Evolutionary conservation across 441 rosid species (phyloP).

Genomic region (Kokia cookei): DNA sequence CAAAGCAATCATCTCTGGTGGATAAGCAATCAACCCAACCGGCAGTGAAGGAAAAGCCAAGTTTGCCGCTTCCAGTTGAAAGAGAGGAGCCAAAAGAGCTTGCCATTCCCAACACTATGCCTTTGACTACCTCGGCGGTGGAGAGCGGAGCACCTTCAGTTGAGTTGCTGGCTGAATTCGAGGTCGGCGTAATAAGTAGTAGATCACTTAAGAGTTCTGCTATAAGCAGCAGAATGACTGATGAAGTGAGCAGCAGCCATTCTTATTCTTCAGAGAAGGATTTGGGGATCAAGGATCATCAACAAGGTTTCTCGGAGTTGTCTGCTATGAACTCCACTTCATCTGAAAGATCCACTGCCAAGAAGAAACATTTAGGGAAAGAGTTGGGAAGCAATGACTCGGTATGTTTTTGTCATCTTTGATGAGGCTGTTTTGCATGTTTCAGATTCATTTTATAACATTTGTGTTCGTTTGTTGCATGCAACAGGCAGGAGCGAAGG

Average conservation of each 20-base stretch:
- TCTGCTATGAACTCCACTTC: slow-evolving; percentile 11
- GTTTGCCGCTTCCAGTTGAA: slow-evolving; percentile 2
- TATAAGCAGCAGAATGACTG: slow-evolving; percentile 13
- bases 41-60: not conserved
- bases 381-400: not conserved
- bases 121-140: not conserved
- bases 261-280: slow-evolving; percentile 19
- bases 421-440: not conserved
- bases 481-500: slow-evolving; percentile 15
- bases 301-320: slow-evolving; percentile 11
- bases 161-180: slow-evolving; percentile 46
- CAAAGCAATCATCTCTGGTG: slow-evolving; percentile 2
- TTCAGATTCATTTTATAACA: not conserved
- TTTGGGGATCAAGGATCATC: slow-evolving; percentile 5
- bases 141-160: slow-evolving; percentile 22
- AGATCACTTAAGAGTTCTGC: slow-evolving; percentile 16
- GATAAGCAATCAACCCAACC: slow-evolving; percentile 11
- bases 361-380: slow-evolving; percentile 21
- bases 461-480: not conserved
- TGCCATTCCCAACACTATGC: not conserved
- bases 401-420: not conserved
- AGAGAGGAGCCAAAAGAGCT: slow-evolving; percentile 1
- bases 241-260: slow-evolving; percentile 29
- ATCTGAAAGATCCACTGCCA: slow-evolving; percentile 10
- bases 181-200: slow-evolving; percentile 29